Evolutionary conservation across 192 early-diverging fungal species (phyloP).

Genomic region (Entomortierella beljakovae): DNA sequence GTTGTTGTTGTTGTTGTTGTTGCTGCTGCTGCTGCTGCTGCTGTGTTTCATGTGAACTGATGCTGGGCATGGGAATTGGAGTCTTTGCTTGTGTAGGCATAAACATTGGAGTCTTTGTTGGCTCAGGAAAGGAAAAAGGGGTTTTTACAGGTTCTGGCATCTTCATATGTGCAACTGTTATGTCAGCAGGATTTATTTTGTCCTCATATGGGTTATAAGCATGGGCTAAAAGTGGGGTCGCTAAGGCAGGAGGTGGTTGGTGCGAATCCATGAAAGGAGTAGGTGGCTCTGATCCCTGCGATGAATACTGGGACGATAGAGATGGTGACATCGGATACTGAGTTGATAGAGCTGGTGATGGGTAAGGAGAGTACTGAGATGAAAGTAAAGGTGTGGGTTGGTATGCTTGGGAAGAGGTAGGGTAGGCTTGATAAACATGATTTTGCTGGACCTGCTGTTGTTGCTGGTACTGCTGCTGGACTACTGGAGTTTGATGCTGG

Average conservation of each 20-base stretch:
- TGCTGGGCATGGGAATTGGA: background rate
- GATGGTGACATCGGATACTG: background rate
- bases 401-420: background rate
- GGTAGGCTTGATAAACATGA: background rate
- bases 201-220: background rate
- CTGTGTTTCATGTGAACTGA: background rate
- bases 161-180: background rate
- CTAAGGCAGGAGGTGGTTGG: constrained; percentile 9
- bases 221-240: background rate
- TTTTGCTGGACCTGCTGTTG: background rate
- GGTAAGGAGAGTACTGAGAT: background rate
- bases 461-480: constrained; percentile 3
- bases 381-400: background rate
- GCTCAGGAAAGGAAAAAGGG: background rate
- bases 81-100: background rate
- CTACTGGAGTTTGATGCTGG: background rate
- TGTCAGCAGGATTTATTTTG: background rate
- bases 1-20: constrained; percentile 7
- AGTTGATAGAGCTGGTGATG: background rate
- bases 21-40: constrained; percentile 1
- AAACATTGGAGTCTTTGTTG: background rate
- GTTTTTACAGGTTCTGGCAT: background rate
- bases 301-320: background rate
- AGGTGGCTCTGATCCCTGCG: background rate
- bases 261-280: constrained; percentile 6